Base-by-base conservation (phyloP, 2,329 filamentous ascomycete genomes). In the Nothomitra cinnamomea region DNA sequence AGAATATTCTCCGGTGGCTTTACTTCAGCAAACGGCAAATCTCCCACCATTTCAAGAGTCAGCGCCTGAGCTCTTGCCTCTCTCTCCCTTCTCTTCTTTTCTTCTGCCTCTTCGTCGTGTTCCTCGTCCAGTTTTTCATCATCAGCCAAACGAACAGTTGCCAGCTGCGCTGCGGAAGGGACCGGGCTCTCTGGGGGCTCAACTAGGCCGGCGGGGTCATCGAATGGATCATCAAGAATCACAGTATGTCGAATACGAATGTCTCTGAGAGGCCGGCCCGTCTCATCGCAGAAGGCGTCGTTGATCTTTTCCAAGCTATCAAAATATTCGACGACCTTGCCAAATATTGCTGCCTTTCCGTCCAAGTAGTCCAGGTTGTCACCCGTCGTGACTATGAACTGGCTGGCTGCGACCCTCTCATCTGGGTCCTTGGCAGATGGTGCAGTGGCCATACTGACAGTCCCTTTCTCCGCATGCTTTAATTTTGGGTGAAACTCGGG, bases 31-130 rank as follows among this genome's bases (percentile, higher is more conserved):
- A 95, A 98, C 3, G 92, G 92, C 55, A 98, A 72, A 66, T 98
- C 92, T 43, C 92, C 92, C 69, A 98, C 92, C 82, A 98, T 94
- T 70, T 98, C 92, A 49, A 98, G 75, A 1, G 90, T 96, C 62
- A 98, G 71, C 0, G 92, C 92, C 67, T 96, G 92, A 0, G 90
- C 90, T 57, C 89, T 80, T 4, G 92, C 92, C 66, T 98, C 92
- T 25, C 87, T 79, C 65, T 96, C 88, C 57, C 88, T 79, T 52
- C 90, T 81, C 50, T 83, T 70, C 67, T 81, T 85, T 65, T 96
- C 90, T 60, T 82, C 73, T 21, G 83, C 75, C 60, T 89, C 87
- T 59, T 89, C 85, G 59, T 94, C 87, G 54, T 83, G 80, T 55
- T 90, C 78, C 54, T 84, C 81, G 48, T 86, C 80, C 13, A 95